Percentiles rank a stretch among this genome's conserved stretches.
phyloP scores from a whole-genome alignment of 2,329 filamentous ascomycete species.

The Exophiala xenobiotica region DNA sequence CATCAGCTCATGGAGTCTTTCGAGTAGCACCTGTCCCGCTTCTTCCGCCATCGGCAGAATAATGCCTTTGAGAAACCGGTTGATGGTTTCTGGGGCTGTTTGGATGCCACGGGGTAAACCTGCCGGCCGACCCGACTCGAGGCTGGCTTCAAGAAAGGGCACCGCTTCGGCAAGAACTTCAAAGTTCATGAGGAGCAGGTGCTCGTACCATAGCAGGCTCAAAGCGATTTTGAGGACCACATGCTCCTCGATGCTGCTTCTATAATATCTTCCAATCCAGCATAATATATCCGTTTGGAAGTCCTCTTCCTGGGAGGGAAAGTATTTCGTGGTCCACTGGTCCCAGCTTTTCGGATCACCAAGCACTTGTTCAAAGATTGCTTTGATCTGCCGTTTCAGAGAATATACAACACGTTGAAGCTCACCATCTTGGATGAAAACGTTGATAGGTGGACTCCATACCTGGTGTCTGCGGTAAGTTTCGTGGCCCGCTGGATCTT shows the following conservation, averaged over 20 bases:
- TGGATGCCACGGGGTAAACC: neutral
- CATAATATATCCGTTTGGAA: slow-evolving; percentile 19
- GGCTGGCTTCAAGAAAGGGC: slow-evolving; percentile 7
- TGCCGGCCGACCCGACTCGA: slow-evolving; percentile 7
- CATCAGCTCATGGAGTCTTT: slow-evolving; percentile 22
- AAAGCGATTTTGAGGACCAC: slow-evolving; percentile 15
- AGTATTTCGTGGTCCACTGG: slow-evolving; percentile 22
- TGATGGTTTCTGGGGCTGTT: slow-evolving; percentile 24
- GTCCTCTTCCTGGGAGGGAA: slow-evolving; percentile 11
- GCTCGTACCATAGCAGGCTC: slow-evolving; percentile 24
- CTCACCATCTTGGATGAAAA: slow-evolving; percentile 14
- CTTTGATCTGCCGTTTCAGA: slow-evolving; percentile 6
- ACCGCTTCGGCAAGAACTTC: slow-evolving; percentile 11
- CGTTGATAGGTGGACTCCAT: slow-evolving; percentile 27
- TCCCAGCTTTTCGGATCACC: slow-evolving; percentile 7
- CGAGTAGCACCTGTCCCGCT: slow-evolving; percentile 12
- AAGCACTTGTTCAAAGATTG: slow-evolving; percentile 17
- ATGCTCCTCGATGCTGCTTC: slow-evolving; percentile 20
- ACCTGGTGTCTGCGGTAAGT: slow-evolving; percentile 4
- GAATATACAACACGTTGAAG: neutral
- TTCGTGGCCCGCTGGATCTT: slow-evolving; percentile 8
- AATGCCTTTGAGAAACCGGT: slow-evolving; percentile 24
- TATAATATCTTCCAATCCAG: slow-evolving; percentile 22
- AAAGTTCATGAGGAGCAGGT: slow-evolving; percentile 21
- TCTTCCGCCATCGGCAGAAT: slow-evolving; percentile 18